These are phyloP conservation scores for Venturia effusa DNA, from an alignment of 2,329 filamentous ascomycete species.

Conservation along the genomic window DNA sequence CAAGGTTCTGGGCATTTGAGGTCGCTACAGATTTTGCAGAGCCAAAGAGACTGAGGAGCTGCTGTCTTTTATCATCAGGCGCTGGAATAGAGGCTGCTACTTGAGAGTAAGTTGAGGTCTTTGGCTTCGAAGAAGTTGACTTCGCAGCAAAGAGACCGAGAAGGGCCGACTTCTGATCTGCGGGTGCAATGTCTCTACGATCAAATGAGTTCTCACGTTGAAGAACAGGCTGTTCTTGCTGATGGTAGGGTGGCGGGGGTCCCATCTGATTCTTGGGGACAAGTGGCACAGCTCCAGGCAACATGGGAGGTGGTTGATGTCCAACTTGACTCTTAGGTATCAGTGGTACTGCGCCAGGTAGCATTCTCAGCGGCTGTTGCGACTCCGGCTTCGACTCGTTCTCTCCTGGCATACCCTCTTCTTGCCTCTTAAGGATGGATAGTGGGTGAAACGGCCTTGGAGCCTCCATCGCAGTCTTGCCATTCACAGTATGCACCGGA, in stretches of 20 bases:
- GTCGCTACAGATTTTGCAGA: conserved; percentile 9
- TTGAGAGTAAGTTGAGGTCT: not conserved
- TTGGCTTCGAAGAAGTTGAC: not conserved
- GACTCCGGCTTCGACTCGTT: not conserved
- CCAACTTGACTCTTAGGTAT: not conserved
- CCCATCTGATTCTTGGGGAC: not conserved
- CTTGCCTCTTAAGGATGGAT: conserved; percentile 6
- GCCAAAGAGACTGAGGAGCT: conserved; percentile 2
- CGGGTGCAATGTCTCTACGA: not conserved
- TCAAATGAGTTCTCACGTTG: not conserved
- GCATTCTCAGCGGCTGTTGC: not conserved
- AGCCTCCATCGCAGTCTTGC: conserved; percentile 3
- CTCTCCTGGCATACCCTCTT: not conserved
- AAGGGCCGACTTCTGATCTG: conserved; percentile 5
- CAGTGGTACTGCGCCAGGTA: conserved; percentile 1
- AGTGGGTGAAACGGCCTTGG: conserved; percentile 11
- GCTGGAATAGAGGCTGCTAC: not conserved
- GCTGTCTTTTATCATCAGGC: not conserved
- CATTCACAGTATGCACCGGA: conserved; percentile 10
- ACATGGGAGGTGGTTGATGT: not conserved
- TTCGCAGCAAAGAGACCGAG: not conserved
- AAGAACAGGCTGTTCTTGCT: not conserved
- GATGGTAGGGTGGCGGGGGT: not conserved
- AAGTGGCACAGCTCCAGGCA: not conserved
- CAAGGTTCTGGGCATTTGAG: not conserved